Conservation (phyloP, 2,329 filamentous ascomycete species). For the Aspergillus transmontanensis region DNA sequence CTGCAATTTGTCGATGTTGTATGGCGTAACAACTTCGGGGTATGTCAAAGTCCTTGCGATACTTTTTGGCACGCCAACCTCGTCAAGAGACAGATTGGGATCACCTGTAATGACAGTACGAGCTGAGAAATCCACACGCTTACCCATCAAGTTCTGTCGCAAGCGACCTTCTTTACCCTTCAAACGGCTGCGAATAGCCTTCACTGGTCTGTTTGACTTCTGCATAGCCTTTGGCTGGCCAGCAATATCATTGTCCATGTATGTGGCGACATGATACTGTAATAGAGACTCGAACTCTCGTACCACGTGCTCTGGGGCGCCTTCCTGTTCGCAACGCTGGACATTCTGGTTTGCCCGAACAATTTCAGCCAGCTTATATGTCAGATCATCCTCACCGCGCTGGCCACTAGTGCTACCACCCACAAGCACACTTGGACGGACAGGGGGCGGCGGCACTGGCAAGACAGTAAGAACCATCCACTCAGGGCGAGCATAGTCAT, state of each 20-base stretch:
- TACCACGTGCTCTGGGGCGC: slow-evolving; percentile 86
- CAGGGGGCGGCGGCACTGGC: slow-evolving; percentile 91
- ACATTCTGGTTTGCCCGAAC: slow-evolving; percentile 97
- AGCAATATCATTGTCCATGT: slow-evolving; percentile 99
- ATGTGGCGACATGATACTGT: slow-evolving; percentile 97
- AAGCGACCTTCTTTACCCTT: slow-evolving; percentile 99
- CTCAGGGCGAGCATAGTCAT: slow-evolving; percentile 92
- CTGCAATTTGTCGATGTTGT: slow-evolving; percentile 93
- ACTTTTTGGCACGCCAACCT: slow-evolving; percentile 93
- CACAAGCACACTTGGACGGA: slow-evolving; percentile 95
- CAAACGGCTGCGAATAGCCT: slow-evolving; percentile 92
- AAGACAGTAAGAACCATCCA: slow-evolving; percentile 98
- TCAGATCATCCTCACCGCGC: slow-evolving; percentile 97
- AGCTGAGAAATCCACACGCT: slow-evolving; percentile 98
- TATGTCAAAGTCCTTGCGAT: slow-evolving; percentile 94
- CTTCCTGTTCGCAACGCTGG: slow-evolving; percentile 84
- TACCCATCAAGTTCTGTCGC: slow-evolving; percentile 98
- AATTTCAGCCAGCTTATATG: slow-evolving; percentile 98
- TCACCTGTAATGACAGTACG: slow-evolving; percentile 99
- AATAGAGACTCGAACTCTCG: slow-evolving; percentile 88
- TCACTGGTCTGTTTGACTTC: slow-evolving; percentile 94
- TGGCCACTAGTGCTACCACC: slow-evolving; percentile 90
- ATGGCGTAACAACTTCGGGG: slow-evolving; percentile 94
- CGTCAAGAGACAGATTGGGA: slow-evolving; percentile 91
- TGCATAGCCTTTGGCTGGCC: slow-evolving; percentile 92